These are phyloP conservation scores for Hygrocybe coccinea DNA, from an alignment of 768 basidiomycete species.

Conservation along the genomic window DNA sequence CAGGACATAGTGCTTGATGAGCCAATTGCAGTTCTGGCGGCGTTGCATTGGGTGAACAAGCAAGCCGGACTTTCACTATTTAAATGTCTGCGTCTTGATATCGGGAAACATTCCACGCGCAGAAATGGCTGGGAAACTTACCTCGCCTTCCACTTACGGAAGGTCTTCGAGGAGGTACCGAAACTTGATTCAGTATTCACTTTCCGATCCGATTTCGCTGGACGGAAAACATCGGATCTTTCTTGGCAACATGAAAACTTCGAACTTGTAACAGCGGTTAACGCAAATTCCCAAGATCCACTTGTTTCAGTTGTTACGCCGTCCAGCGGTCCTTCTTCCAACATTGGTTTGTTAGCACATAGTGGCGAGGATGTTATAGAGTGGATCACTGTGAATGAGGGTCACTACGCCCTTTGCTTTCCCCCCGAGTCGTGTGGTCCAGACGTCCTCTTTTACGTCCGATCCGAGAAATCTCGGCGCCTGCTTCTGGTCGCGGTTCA, in stretches of 20 bases:
- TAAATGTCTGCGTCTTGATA: constrained; percentile 4
- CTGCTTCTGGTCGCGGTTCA: constrained; percentile 5
- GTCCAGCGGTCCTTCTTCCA: constrained; percentile 7
- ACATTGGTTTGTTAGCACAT: constrained; percentile 3
- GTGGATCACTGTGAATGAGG: constrained; percentile 6
- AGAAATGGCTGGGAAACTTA: constrained; percentile 2
- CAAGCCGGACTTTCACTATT: background rate
- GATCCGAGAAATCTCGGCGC: constrained; percentile 2
- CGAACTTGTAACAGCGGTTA: constrained; percentile 6
- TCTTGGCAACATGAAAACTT: constrained; percentile 8
- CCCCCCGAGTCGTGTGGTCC: constrained; percentile 5
- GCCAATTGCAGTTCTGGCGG: constrained; percentile 4
- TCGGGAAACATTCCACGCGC: background rate
- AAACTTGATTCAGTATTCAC: constrained; percentile 5
- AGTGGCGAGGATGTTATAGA: constrained; percentile 6
- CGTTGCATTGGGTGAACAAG: constrained; percentile 3
- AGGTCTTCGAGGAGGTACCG: constrained; percentile 4
- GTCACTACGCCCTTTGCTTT: constrained; percentile 5
- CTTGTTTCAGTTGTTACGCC: constrained; percentile 4
- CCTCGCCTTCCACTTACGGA: constrained; percentile 5
- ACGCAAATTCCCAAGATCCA: background rate
- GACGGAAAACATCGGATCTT: background rate
- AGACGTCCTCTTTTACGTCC: constrained; percentile 6
- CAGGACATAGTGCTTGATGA: constrained; percentile 1
- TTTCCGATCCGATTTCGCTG: constrained; percentile 4